Base-by-base conservation (phyloP, 2,329 filamentous ascomycete genomes). In the Kalmusia sp. region DNA sequence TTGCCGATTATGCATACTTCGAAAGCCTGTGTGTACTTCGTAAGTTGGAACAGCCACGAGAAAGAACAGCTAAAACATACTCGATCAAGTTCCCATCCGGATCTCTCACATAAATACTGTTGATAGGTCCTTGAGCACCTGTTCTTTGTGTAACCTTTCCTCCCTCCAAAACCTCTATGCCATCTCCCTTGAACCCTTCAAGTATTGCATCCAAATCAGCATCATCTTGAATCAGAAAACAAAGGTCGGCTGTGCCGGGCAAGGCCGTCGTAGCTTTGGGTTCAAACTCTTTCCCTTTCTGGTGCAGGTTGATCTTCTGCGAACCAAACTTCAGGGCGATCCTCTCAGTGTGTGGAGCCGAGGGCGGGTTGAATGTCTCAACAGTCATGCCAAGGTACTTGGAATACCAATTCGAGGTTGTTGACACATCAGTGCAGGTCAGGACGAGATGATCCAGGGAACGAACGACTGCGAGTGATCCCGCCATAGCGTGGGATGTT, bases 61-160 rank as follows among this genome's bases (percentile, higher is more conserved):
- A 6, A 5, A 11, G 8, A 38, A 8, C 3, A 7, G n/a, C 7
- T 11, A 9, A 25, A 2, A 52, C 55, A 46, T 33, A 60, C 57
- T 60, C 57, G 11, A 60, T 52, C 5, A 60, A 31, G 31, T 60
- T 55, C 21, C 57, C 55, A 37, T 58, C 55, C 19, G 55, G 55
- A 21, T 60, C 57, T 27, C 57, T 53, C n/a, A 52, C 51, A 27
- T 57, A 59, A 27, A 57, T 51, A 17, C 57, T 59, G 15, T 49
- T 45, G 4, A 59, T 24, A 11, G 52, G 48, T 4, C 57, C 54
- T 6, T 44, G 15, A 8, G 57, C 57, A 3, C 57, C 54, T 14
- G 51, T 48, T 21, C 41, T 28, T 11, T 41, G 38, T 12, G 56
- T 47, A 14, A 57, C 57, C 12, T 55, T 45, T 6, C 57, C 49